Evolutionary conservation across 2,329 filamentous ascomycete species (phyloP).

Genomic region (Scleromitrula shiraiana): DNA sequence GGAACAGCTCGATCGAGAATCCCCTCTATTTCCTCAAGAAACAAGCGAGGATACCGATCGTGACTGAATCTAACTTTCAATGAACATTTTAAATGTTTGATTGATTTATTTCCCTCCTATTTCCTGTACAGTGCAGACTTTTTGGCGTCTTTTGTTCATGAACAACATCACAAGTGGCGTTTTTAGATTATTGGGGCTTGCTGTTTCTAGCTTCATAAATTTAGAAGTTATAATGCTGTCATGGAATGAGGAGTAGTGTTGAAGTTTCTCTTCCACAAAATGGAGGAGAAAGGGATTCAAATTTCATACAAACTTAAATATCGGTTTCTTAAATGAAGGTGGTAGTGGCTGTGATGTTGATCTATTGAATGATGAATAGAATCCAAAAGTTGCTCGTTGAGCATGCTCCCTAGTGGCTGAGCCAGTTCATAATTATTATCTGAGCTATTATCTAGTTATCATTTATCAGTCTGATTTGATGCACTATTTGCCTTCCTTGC

Average conservation of each 20-base stretch:
- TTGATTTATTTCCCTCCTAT: neutral
- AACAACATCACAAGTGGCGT: slow-evolving; percentile 11
- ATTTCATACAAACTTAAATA: slow-evolving; percentile 1
- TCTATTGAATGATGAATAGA: slow-evolving; percentile 7
- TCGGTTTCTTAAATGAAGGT: neutral
- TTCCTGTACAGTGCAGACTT: slow-evolving; percentile 8
- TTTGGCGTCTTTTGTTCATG: slow-evolving; percentile 3
- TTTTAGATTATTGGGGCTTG: slow-evolving; percentile 10
- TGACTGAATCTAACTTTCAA: slow-evolving; percentile 34
- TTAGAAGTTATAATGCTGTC: slow-evolving; percentile 9
- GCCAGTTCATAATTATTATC: slow-evolving; percentile 4
- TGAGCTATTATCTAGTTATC: slow-evolving; percentile 2
- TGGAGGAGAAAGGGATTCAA: slow-evolving; percentile 10
- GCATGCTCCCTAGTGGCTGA: slow-evolving; percentile 7
- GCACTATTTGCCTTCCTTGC: neutral
- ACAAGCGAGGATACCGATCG: slow-evolving; percentile 47
- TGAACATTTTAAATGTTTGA: slow-evolving; percentile 3
- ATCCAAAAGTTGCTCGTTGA: slow-evolving; percentile 13
- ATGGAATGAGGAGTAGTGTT: slow-evolving; percentile 6
- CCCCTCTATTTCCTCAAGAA: slow-evolving; percentile 26
- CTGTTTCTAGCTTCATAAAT: slow-evolving; percentile 8
- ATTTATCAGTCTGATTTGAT: slow-evolving; percentile 4
- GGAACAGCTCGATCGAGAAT: slow-evolving; percentile 31
- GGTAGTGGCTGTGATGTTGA: slow-evolving; percentile 8
- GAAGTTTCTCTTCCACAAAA: slow-evolving; percentile 2